Conservation (phyloP, 2,329 filamentous ascomycete species). For the Sclerotiophoma versabilis region DNA sequence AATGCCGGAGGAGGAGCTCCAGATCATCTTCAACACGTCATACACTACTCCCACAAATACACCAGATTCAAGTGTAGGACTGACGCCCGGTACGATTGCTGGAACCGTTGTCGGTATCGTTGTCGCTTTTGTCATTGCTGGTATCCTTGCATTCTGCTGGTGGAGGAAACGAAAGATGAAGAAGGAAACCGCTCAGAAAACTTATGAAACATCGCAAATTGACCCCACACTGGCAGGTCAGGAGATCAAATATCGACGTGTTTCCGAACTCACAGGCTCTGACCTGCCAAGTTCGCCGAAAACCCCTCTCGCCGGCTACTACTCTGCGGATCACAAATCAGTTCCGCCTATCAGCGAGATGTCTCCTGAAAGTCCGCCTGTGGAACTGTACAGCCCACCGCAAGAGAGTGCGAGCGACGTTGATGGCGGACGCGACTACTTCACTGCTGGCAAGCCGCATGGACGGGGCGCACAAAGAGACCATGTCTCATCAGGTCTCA, state of each 20-base stretch:
- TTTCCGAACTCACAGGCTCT: slow-evolving; percentile 46
- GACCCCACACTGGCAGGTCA: slow-evolving; percentile 37
- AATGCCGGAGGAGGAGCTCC: slow-evolving; percentile 27
- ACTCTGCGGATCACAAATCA: slow-evolving; percentile 32
- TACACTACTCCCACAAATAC: slow-evolving; percentile 18
- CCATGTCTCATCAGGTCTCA: slow-evolving; percentile 36
- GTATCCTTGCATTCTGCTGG: slow-evolving; percentile 36
- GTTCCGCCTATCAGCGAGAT: slow-evolving; percentile 45
- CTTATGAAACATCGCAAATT: slow-evolving; percentile 31
- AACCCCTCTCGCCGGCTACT: slow-evolving; percentile 35
- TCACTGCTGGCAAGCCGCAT: slow-evolving; percentile 27
- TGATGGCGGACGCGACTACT: slow-evolving; percentile 34
- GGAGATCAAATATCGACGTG: slow-evolving; percentile 41
- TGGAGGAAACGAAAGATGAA: slow-evolving; percentile 34
- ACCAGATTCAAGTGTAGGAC: slow-evolving; percentile 11
- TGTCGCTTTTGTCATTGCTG: slow-evolving; percentile 30
- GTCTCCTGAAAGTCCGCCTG: slow-evolving; percentile 41
- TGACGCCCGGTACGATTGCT: slow-evolving; percentile 41
- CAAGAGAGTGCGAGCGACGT: slow-evolving; percentile 20
- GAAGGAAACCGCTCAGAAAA: background rate
- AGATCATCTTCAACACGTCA: slow-evolving; percentile 33
- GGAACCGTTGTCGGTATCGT: slow-evolving; percentile 47
- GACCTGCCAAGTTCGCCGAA: slow-evolving; percentile 36
- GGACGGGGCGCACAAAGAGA: slow-evolving; percentile 32
- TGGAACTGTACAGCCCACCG: slow-evolving; percentile 45